phyloP scores from a whole-genome alignment of 129 eudicot genomes.

The Arctium lappa region DNA sequence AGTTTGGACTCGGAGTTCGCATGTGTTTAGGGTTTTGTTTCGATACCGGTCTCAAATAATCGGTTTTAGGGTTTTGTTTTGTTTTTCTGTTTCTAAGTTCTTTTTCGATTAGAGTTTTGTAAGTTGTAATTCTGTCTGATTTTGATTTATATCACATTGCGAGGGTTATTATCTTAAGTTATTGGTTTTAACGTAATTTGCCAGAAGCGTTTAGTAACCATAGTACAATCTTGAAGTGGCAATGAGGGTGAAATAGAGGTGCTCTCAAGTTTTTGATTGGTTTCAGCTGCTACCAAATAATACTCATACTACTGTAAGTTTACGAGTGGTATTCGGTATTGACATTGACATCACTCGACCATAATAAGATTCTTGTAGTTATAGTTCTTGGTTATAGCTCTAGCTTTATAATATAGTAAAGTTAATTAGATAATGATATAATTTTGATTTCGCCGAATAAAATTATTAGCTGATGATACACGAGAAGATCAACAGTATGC shows the following conservation, averaged over 20 bases:
- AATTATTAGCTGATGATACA: too few species aligned
- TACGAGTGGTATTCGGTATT: too few species aligned
- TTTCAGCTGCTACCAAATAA: too few species aligned
- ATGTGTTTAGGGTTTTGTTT: background rate
- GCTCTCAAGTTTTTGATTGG: too few species aligned
- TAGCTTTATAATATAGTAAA: background rate
- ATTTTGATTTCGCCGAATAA: background rate
- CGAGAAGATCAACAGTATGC: background rate
- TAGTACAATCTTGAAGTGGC: too few species aligned
- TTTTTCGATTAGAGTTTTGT: background rate
- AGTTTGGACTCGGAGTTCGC: background rate
- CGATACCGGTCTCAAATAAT: background rate
- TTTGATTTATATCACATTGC: background rate
- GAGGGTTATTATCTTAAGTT: background rate
- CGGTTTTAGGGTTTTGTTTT: background rate
- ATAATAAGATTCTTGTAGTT: background rate
- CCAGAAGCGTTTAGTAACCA: too few species aligned
- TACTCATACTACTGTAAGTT: too few species aligned
- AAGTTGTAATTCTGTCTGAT: too few species aligned
- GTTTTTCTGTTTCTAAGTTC: background rate
- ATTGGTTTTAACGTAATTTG: background rate
- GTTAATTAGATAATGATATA: background rate
- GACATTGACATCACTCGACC: too few species aligned
- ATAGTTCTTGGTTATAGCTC: background rate
- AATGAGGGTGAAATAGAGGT: too few species aligned